Percentiles rank a stretch among this genome's conserved stretches.
Conservation (phyloP, 371 early-diverging fungal genomes). For the Mucor velutinosus region DNA sequence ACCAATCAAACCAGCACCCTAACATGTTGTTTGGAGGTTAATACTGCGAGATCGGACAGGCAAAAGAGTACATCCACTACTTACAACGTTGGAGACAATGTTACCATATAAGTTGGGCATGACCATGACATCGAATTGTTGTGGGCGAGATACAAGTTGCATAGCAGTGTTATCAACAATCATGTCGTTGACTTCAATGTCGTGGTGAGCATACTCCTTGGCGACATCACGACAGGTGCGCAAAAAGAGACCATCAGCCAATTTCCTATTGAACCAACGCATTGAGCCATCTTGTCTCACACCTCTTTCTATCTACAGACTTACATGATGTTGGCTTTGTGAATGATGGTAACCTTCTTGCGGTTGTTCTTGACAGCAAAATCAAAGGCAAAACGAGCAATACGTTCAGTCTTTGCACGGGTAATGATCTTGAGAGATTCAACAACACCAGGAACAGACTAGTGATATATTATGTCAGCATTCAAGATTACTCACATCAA, state of each 20-base stretch:
- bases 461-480: no score
- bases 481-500: no score
- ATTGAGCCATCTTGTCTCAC: not conserved
- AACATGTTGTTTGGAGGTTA: no score
- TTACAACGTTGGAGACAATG: slow-evolving; percentile 89
- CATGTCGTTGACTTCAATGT: slow-evolving; percentile 94
- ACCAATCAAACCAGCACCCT: slow-evolving; percentile 93
- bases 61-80: not conserved
- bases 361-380: slow-evolving; percentile 93
- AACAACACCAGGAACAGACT: slow-evolving; percentile 94
- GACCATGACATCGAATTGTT: slow-evolving; percentile 97
- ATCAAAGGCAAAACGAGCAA: slow-evolving; percentile 97
- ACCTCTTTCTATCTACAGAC: slow-evolving; percentile 3
- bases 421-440: slow-evolving; percentile 97
- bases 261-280: slow-evolving; percentile 65
- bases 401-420: slow-evolving; percentile 93
- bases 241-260: slow-evolving; percentile 96
- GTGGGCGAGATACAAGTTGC: slow-evolving; percentile 96
- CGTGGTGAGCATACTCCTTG: slow-evolving; percentile 84
- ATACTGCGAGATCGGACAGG: no score
- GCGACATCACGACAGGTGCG: slow-evolving; percentile 91
- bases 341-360: slow-evolving; percentile 96
- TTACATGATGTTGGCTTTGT: slow-evolving; percentile 99
- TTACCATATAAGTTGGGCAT: slow-evolving; percentile 98
- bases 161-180: slow-evolving; percentile 98